These are phyloP conservation scores for Coniophora puteana DNA, from an alignment of 1,284 basidiomycete species.

Conservation along the genomic window DNA sequence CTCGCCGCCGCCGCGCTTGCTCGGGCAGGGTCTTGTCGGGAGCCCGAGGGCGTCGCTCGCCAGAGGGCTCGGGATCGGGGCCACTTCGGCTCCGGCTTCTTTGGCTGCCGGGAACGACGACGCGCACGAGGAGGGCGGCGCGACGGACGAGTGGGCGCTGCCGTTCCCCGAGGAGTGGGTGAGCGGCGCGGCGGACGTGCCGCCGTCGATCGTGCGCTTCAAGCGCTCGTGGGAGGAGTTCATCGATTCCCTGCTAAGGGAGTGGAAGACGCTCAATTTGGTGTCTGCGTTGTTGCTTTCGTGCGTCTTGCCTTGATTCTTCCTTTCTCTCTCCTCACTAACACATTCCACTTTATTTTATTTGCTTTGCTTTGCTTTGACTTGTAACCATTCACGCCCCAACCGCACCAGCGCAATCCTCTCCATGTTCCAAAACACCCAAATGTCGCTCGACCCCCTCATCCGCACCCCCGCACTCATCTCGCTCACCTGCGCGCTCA, in stretches of 20 bases:
- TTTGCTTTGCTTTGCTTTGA: too few relatives aligned
- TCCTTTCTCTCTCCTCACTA: slow-evolving; percentile 2
- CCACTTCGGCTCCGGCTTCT: slow-evolving; percentile 12
- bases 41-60: too few relatives aligned
- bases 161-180: slow-evolving; percentile 68
- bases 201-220: slow-evolving; percentile 59
- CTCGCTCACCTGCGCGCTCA: slow-evolving; percentile 64
- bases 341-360: neutral
- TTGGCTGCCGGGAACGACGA: too few relatives aligned
- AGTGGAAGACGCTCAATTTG: slow-evolving; percentile 78
- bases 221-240: slow-evolving; percentile 72
- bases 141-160: slow-evolving; percentile 26
- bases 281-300: slow-evolving; percentile 68
- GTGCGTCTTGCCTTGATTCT: slow-evolving; percentile 38
- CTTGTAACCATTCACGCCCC: too few relatives aligned
- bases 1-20: slow-evolving; percentile 24
- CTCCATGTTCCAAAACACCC: slow-evolving; percentile 66
- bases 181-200: slow-evolving; percentile 47
- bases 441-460: slow-evolving; percentile 58
- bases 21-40: too few relatives aligned
- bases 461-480: slow-evolving; percentile 64
- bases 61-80: too few relatives aligned
- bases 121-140: too few relatives aligned
- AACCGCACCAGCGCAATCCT: slow-evolving; percentile 56
- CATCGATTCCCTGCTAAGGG: slow-evolving; percentile 62